phyloP scores from a whole-genome alignment of 1,139 yeast species.

The Diutina mesorugosa region DNA sequence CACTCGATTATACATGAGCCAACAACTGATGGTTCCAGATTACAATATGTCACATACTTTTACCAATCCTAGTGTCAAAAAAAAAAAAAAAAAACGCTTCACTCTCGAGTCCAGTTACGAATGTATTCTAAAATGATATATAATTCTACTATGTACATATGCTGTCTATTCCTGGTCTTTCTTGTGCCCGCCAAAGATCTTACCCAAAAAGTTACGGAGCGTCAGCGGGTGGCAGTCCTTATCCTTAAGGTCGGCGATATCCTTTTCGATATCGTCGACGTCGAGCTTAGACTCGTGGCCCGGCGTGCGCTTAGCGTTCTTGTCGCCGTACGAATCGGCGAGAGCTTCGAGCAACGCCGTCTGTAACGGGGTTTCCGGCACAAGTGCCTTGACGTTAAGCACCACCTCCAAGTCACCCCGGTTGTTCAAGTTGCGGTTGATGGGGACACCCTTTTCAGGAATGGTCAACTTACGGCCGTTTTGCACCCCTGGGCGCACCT shows the following conservation, averaged over 20 bases:
- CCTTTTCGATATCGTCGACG: neutral
- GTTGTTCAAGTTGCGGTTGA: slow-evolving; percentile 35
- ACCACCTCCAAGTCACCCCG: slow-evolving; percentile 79
- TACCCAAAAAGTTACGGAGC: neutral
- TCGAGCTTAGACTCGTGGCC: neutral
- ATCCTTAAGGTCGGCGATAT: neutral
- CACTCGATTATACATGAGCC: too few relatives aligned
- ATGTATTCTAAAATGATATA: neutral
- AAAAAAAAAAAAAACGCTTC: too few relatives aligned
- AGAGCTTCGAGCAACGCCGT: slow-evolving; percentile 86
- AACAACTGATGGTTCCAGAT: too few relatives aligned
- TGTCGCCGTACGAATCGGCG: slow-evolving; percentile 82
- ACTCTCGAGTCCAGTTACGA: too few relatives aligned
- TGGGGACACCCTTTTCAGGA: slow-evolving; percentile 84
- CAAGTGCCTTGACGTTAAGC: slow-evolving; percentile 56
- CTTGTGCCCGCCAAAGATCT: neutral
- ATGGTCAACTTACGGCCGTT: slow-evolving; percentile 62
- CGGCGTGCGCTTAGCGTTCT: slow-evolving; percentile 51
- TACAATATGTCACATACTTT: too few relatives aligned
- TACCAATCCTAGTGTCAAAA: too few relatives aligned
- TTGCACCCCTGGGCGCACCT: slow-evolving; percentile 82
- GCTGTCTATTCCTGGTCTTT: neutral
- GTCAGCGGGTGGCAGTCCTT: neutral
- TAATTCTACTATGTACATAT: neutral
- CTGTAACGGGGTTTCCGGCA: slow-evolving; percentile 79